These are phyloP conservation scores for Pichia kudriavzevii DNA, from an alignment of 1,139 yeast genomes.

Conservation along the genomic window DNA sequence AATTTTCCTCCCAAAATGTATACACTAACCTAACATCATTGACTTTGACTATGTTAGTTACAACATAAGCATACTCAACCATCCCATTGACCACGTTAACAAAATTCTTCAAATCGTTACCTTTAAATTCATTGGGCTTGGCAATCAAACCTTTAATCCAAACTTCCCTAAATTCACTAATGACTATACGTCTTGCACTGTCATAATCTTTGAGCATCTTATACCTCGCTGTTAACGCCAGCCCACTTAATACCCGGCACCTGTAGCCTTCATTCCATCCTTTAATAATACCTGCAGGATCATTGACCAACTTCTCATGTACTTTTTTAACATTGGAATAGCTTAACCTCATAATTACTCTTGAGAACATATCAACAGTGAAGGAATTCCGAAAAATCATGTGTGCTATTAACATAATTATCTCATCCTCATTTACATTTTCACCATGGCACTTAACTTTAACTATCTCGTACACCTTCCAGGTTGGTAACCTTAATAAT, in stretches of 20 bases:
- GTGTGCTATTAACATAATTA: conserved; percentile 17
- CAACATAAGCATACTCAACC: conserved; percentile 13
- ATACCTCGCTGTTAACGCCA: conserved; percentile 21
- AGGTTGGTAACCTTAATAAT: conserved; percentile 8
- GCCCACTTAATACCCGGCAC: conserved; percentile 14
- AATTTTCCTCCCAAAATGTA: conserved; percentile 22
- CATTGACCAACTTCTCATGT: conserved; percentile 11
- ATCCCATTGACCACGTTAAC: conserved; percentile 15
- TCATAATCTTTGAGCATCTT: conserved; percentile 17
- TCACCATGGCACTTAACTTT: not conserved
- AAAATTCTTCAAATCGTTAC: conserved; percentile 18
- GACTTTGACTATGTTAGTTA: conserved; percentile 12
- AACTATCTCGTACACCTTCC: conserved; percentile 3
- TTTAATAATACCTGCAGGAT: conserved; percentile 11
- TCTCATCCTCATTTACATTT: conserved; percentile 7
- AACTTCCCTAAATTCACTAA: conserved; percentile 9
- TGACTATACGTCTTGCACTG: conserved; percentile 13
- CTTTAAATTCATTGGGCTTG: conserved; percentile 7
- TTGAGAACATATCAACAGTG: conserved; percentile 11
- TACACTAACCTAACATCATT: conserved; percentile 15
- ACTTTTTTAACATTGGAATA: conserved; percentile 12
- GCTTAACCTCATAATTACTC: conserved; percentile 17
- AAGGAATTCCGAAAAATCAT: conserved; percentile 16
- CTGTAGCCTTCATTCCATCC: conserved; percentile 9
- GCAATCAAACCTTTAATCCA: conserved; percentile 20